phyloP scores from a whole-genome alignment of 225 moss, liverwort and hornwort species.

The Marchantia polymorpha region DNA sequence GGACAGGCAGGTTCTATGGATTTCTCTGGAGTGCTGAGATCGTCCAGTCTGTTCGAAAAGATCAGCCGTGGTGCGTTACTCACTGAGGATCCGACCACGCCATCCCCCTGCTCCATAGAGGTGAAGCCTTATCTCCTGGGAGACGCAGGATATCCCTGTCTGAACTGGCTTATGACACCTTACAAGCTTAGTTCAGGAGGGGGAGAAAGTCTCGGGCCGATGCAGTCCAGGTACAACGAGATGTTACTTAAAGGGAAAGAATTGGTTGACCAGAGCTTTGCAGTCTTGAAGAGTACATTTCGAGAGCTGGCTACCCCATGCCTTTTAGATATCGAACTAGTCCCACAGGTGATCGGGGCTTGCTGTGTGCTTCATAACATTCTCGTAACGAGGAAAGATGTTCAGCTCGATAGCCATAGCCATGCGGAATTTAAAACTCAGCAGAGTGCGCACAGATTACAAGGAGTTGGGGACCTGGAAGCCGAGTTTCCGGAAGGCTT shows the following conservation, averaged over 20 bases:
- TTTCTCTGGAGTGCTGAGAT: conserved; percentile 16
- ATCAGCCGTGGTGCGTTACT: conserved; percentile 6
- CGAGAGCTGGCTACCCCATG: conserved; percentile 20
- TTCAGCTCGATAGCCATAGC: not conserved
- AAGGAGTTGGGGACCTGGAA: not conserved
- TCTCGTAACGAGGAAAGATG: conserved; percentile 5
- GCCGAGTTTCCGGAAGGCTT: not conserved
- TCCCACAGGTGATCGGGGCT: conserved; percentile 30
- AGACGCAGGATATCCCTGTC: conserved; percentile 18
- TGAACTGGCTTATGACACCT: conserved; percentile 28
- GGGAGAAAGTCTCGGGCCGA: not conserved
- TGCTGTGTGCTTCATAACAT: conserved; percentile 30
- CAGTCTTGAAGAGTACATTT: conserved; percentile 25
- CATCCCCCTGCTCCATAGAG: conserved; percentile 6
- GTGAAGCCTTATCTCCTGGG: conserved; percentile 18
- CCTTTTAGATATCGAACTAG: conserved; percentile 26
- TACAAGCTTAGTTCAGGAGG: not conserved
- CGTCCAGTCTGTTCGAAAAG: conserved; percentile 19
- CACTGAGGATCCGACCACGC: conserved; percentile 5
- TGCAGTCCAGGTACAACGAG: conserved; percentile 17
- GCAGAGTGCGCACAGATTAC: not conserved
- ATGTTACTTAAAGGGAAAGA: conserved; percentile 15
- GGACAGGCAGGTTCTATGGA: conserved; percentile 25
- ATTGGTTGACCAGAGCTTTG: conserved; percentile 23
- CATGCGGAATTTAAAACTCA: not conserved